Evolutionary conservation across 306 rosid genomes (phyloP).

Genomic region (Ormosia semicastrata): DNA sequence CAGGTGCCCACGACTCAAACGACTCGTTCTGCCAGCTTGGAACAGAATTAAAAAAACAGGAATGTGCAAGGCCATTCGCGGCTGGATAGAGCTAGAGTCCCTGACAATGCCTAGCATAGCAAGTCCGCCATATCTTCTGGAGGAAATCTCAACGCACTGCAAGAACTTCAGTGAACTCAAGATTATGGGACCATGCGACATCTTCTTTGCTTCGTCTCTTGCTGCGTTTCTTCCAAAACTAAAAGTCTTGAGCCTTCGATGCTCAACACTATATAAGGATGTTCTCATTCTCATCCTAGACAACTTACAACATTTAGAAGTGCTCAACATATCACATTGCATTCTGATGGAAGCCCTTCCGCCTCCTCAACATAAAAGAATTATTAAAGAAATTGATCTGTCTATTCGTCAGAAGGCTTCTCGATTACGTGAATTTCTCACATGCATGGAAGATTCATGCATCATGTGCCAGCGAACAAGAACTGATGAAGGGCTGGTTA

Average conservation of each 20-base stretch:
- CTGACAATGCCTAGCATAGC: conserved; percentile 78
- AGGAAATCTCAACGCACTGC: conserved; percentile 65
- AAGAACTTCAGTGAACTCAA: conserved; percentile 65
- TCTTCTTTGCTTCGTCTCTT: conserved; percentile 47
- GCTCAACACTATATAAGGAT: conserved; percentile 51
- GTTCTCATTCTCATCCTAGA: conserved; percentile 57
- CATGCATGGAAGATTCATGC: conserved; percentile 68
- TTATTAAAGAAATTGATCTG: conserved; percentile 46
- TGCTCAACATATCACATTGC: conserved; percentile 76
- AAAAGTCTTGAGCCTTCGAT: conserved; percentile 72
- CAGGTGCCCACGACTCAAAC: conserved; percentile 60
- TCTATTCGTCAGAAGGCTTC: conserved; percentile 55
- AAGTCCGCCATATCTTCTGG: conserved; percentile 61
- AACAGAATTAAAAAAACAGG: conserved; percentile 76
- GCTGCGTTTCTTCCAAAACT: conserved; percentile 54
- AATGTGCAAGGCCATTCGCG: conserved; percentile 66
- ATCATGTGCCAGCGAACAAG: conserved; percentile 69
- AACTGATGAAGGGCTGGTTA: conserved; percentile 65
- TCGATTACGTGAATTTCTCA: conserved; percentile 48
- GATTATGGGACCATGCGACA: conserved; percentile 82
- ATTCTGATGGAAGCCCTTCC: conserved; percentile 48
- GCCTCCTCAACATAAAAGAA: conserved; percentile 37
- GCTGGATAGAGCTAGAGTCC: conserved; percentile 74
- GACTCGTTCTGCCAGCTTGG: conserved; percentile 84
- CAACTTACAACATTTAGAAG: conserved; percentile 52